These are phyloP conservation scores for Gaertneriomyces semiglobifer DNA, from an alignment of 192 early-diverging fungal genomes.

Conservation along the genomic window DNA sequence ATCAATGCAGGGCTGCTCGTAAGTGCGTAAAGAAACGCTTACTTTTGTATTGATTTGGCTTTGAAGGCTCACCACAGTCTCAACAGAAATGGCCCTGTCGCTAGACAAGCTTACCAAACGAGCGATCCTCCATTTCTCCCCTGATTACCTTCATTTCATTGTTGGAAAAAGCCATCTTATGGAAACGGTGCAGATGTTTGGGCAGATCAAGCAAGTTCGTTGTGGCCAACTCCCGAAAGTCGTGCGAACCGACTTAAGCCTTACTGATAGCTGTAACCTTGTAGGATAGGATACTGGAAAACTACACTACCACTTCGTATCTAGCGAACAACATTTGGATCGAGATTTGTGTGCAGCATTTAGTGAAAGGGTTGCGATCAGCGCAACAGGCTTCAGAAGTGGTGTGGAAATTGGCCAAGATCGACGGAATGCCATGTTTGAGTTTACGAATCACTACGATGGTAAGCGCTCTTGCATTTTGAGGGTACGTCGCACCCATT, in stretches of 20 bases:
- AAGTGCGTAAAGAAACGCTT: constrained; percentile 17
- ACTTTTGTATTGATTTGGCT: not conserved
- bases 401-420: constrained; percentile 63
- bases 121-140: constrained; percentile 64
- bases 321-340: constrained; percentile 66
- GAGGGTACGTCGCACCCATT: too few relatives aligned
- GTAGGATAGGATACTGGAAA: constrained; percentile 59
- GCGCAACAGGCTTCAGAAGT: constrained; percentile 52
- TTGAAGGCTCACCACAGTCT: not conserved
- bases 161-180: constrained; percentile 54
- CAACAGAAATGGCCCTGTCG: constrained; percentile 53
- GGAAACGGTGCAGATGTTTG: constrained; percentile 62
- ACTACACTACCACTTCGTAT: constrained; percentile 65
- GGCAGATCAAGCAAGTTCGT: constrained; percentile 36
- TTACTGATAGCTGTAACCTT: constrained; percentile 5
- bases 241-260: not conserved
- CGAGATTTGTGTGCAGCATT: constrained; percentile 62
- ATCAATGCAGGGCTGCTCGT: constrained; percentile 30
- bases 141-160: constrained; percentile 62
- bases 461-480: constrained; percentile 7
- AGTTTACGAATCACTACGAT: constrained; percentile 47
- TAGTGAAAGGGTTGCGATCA: constrained; percentile 62
- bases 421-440: constrained; percentile 50
- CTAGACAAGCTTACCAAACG: constrained; percentile 71
- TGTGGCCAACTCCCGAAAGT: not conserved